These are phyloP conservation scores for Claviceps monticola DNA, from an alignment of 2,329 filamentous ascomycete species.

Conservation along the genomic window DNA sequence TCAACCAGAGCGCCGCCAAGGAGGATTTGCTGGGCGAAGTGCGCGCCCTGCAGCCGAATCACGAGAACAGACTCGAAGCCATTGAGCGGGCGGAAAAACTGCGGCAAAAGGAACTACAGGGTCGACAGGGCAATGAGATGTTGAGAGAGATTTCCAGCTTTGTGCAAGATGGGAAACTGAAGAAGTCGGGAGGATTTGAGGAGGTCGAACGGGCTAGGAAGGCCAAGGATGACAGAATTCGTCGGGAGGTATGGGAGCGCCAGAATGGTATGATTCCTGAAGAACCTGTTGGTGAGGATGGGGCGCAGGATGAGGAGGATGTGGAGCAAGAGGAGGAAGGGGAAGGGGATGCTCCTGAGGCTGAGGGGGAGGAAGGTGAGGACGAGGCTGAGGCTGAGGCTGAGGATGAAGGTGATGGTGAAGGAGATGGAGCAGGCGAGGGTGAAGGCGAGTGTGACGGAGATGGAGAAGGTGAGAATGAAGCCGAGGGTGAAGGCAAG, in stretches of 20 bases:
- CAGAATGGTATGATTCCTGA: conserved; percentile 43
- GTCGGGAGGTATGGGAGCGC: conserved; percentile 63
- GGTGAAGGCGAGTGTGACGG: conserved; percentile 12
- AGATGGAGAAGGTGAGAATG: conserved; percentile 7
- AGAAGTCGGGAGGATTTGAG: conserved; percentile 91
- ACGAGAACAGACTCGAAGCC: conserved; percentile 82
- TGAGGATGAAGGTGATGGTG: conserved; percentile 2
- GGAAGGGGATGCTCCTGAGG: conserved; percentile 18
- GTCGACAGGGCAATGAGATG: conserved; percentile 58
- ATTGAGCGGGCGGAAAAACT: conserved; percentile 95
- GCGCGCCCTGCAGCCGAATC: conserved; percentile 82
- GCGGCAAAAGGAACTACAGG: conserved; percentile 76
- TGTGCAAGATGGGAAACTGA: conserved; percentile 79
- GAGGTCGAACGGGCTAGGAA: conserved; percentile 78
- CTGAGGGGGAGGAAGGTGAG: not conserved
- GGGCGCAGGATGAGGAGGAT: conserved; percentile 11
- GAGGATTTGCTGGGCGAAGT: conserved; percentile 89
- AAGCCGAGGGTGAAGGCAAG: conserved; percentile 15
- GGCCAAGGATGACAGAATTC: conserved; percentile 73
- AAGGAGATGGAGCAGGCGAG: conserved; percentile 16
- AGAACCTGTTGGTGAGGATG: conserved; percentile 25
- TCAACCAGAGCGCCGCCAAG: conserved; percentile 70
- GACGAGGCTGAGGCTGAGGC: not conserved
- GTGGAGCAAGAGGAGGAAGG: conserved; percentile 5
- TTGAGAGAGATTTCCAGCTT: conserved; percentile 76